A percentile compares a stretch with the other conserved stretches of the same genome.
phyloP scores from a whole-genome alignment of 305 asterid species.

The Solanum aculeatissimum region DNA sequence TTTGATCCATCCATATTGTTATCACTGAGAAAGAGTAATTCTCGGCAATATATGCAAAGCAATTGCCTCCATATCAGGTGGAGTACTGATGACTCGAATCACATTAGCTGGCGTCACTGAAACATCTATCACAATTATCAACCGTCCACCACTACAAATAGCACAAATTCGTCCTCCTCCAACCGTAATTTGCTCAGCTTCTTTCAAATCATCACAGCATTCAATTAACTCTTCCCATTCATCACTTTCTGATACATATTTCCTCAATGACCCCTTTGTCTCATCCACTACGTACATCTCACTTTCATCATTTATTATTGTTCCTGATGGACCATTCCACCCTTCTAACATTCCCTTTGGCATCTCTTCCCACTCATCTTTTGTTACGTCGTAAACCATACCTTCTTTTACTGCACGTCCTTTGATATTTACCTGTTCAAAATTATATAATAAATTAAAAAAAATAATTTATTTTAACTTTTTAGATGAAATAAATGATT shows the following conservation, averaged over 20 bases:
- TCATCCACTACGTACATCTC: constrained; percentile 50
- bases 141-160: constrained; percentile 20
- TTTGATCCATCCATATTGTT: background rate
- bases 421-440: constrained; percentile 20
- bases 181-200: constrained; percentile 47
- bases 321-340: constrained; percentile 52
- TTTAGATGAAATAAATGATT: background rate
- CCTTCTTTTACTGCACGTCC: constrained; percentile 49
- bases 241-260: constrained; percentile 36
- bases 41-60: constrained; percentile 63
- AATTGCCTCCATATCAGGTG: constrained; percentile 40
- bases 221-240: constrained; percentile 44
- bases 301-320: constrained; percentile 16
- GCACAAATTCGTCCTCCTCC: constrained; percentile 49
- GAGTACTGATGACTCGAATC: constrained; percentile 37
- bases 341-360: constrained; percentile 52
- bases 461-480: background rate
- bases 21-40: no score
- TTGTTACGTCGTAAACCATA: constrained; percentile 20
- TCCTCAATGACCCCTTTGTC: constrained; percentile 31
- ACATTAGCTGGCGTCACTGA: constrained; percentile 15
- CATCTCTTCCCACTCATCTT: constrained; percentile 48
- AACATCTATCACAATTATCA: constrained; percentile 40
- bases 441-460: background rate
- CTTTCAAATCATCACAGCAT: constrained; percentile 31